Base-by-base conservation (phyloP, 2,329 filamentous ascomycete species). In the Alternaria brassicae region DNA sequence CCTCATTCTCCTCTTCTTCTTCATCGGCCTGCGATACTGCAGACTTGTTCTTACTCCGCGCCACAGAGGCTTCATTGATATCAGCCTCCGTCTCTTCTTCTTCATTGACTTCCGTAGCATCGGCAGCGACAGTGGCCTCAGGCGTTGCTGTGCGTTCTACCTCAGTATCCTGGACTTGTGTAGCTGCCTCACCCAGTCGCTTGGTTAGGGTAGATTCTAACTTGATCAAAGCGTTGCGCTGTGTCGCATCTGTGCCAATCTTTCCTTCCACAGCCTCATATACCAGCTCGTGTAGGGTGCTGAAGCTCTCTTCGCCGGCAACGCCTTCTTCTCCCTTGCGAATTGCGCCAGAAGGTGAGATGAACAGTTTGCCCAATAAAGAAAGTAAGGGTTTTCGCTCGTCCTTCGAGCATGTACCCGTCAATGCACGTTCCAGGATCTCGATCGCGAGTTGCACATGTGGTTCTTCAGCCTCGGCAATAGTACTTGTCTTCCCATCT, bases 301-400 rank as follows among this genome's bases (percentile, higher is more conserved):
- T 48, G 12, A 77, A 56, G 5, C 44, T 55, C 27, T 76, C 74
- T 30, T 67, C 60, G 28, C 69, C 58, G 10, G 56, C 60, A 3
- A 37, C 36, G 5, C 27, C 39, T 39, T 68, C 59, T 10, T 65
- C 56, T 21, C 74, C 72, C 15, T 58, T 65, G 2, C 78, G 65
- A 27, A 73, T 75, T 8, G 68, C 63, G 23, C 67, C 61, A 0
- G 88, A 88, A 1, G 89, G 82, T 0, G 91, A 85, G 1, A 98
- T 84, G 73, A 93, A 88, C 2, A 97, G 82, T 78, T 97, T 98
- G 65, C 88, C 88, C 1, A 98, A 84, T 47, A 97, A 86, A 0
- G 88, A 61, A 1, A 76, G 78, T 69, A 77, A 55, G 1, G 73
- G 85, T 76, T 96, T 97, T 80, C 91, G 92, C 78, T 97, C 93